phyloP scores from a whole-genome alignment of 2,329 filamentous ascomycete genomes.

The Pyricularia grisea region DNA sequence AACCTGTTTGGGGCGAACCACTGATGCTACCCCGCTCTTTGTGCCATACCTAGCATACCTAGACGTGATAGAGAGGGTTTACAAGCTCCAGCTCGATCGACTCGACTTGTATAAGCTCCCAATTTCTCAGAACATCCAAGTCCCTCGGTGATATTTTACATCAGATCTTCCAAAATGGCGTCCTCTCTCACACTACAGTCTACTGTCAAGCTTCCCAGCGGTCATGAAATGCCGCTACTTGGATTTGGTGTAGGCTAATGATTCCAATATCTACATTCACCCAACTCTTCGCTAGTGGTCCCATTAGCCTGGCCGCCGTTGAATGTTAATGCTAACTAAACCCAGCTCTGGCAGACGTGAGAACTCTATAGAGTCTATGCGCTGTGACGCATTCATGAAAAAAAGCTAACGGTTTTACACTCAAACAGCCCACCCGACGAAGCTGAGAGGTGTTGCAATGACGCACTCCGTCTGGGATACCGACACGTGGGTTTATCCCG shows the following conservation, averaged over 20 bases:
- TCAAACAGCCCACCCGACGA: not conserved
- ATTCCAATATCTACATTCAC: not conserved
- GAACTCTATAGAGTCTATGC: slow-evolving; percentile 5
- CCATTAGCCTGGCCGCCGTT: not conserved
- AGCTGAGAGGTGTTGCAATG: slow-evolving; percentile 1
- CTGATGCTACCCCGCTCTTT: not conserved
- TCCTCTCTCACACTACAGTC: slow-evolving; percentile 32
- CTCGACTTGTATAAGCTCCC: not conserved
- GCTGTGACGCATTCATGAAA: too few species aligned
- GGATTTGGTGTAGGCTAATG: slow-evolving; percentile 40
- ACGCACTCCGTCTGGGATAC: slow-evolving; percentile 29
- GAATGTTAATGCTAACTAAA: slow-evolving; percentile 5
- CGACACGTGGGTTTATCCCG: slow-evolving; percentile 33
- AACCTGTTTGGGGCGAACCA: not conserved
- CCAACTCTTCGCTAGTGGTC: not conserved
- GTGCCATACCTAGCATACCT: not conserved
- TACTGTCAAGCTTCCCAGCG: slow-evolving; percentile 43
- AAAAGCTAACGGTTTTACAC: not conserved
- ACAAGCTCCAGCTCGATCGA: not conserved
- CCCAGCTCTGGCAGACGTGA: slow-evolving; percentile 45
- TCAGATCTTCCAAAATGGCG: slow-evolving; percentile 30
- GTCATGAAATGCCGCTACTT: slow-evolving; percentile 40
- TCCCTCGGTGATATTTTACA: not conserved
- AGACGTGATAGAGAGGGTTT: not conserved
- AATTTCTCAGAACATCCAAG: too few species aligned